A percentile compares a stretch with the other conserved stretches of the same genome.
Evolutionary conservation across 331 rosid species (phyloP).

Genomic region (Cydonia oblonga): DNA sequence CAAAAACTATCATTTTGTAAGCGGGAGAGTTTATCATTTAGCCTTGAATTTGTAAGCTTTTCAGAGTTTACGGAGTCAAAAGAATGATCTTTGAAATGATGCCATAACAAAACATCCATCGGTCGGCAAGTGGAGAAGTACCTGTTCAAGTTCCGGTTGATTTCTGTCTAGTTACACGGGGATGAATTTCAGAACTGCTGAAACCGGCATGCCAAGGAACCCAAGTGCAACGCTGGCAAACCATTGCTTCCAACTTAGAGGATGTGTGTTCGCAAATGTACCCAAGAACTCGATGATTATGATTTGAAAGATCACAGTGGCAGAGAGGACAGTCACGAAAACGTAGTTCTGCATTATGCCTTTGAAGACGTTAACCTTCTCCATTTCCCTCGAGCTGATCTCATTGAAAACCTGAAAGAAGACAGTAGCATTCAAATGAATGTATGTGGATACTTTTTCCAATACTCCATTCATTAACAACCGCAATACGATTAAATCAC

Average conservation of each 20-base stretch:
- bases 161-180: constrained; percentile 45
- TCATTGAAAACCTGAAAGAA: constrained; percentile 92
- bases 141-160: background rate
- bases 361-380: constrained; percentile 76
- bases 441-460: too few relatives aligned
- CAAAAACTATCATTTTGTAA: background rate
- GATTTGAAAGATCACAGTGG: constrained; percentile 78
- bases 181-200: constrained; percentile 74
- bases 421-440: too few relatives aligned
- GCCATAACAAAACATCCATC: constrained; percentile 4
- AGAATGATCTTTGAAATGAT: background rate
- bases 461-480: background rate
- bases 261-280: constrained; percentile 71
- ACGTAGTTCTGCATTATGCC: constrained; percentile 76
- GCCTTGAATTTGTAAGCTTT: constrained; percentile 6
- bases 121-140: background rate
- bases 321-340: constrained; percentile 59
- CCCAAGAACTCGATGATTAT: constrained; percentile 70
- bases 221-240: constrained; percentile 49
- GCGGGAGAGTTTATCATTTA: background rate
- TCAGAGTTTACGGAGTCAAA: background rate
- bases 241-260: constrained; percentile 72
- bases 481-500: background rate
- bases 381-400: constrained; percentile 98
- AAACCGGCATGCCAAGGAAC: constrained; percentile 85